Evolutionary conservation across 495 filamentous ascomycete genomes (phyloP), one percentile per base, ranked within the genome.

Genomic region (Talaromyces thailandensis): DNA sequence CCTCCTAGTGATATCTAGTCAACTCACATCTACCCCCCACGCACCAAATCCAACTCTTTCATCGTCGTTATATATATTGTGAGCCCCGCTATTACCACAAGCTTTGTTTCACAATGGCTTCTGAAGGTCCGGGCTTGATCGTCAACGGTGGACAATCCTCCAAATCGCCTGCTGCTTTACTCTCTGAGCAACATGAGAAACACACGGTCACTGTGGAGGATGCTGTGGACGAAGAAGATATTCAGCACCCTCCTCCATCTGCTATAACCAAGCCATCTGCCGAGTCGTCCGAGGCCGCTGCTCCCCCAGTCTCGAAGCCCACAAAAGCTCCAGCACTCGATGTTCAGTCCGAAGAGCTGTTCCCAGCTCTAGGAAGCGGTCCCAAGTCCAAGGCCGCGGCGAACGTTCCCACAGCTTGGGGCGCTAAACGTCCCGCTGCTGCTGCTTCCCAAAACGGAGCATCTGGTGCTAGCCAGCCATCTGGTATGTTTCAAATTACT

Each of bases 301-400:
- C 65, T 7, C 43, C 70, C 4, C 63, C 72, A 3, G 64, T 68
- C 31, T 61, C 79, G 35, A 80, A 77, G 52, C 63, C 74, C 8
- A 78, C 77, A 60, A 78, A 81, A 53, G 63, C 76, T 11, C 70
- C 75, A 50, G 70, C 71, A 25, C 76, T 96, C 52, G 90, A 98
- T 72, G 88, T 91, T 7, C 80, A 87, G 65, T 96, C 92, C 4
- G 89, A 92, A 68, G 93, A 96, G 73, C 76, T 87, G 45, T 98
- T 98, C 77, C 94, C 94, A 21, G 85, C 91, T 37, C 81, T 98
- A 53, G 94, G 90, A 56, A 85, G 87, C 56, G 84, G 84, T 11
- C 79, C 87, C 32, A 88, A 88, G 74, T 76, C 88, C 23, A 73
- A 80, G 64, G 72, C 79, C 64, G 75, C 86, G 65, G 76, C 83